phyloP scores from a whole-genome alignment of 2,329 filamentous ascomycete species.

The Trichophaea hybrida region DNA sequence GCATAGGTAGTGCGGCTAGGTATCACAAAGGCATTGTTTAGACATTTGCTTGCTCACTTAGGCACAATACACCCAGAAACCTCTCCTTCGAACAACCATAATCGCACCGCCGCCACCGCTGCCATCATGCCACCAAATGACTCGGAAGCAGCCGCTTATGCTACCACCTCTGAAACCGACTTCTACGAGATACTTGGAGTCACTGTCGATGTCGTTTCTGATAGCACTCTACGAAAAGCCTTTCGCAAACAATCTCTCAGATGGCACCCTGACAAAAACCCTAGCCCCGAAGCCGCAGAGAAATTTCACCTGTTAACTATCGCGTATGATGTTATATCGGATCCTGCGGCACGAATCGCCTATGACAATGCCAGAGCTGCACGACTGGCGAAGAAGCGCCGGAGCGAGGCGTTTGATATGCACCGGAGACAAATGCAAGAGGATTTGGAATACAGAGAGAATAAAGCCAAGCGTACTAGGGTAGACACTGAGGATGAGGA shows the following conservation, averaged over 20 bases:
- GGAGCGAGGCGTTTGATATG: constrained; percentile 34
- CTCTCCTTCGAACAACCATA: too few relatives aligned
- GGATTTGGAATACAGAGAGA: constrained; percentile 38
- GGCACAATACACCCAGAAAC: too few relatives aligned
- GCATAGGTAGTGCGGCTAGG: neutral
- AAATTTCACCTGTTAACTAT: constrained; percentile 39
- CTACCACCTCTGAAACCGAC: constrained; percentile 29
- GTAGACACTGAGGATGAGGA: constrained; percentile 31
- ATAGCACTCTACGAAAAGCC: constrained; percentile 35
- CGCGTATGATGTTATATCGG: constrained; percentile 38
- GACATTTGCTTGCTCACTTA: neutral
- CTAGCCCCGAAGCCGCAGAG: constrained; percentile 34
- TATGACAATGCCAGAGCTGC: constrained; percentile 38
- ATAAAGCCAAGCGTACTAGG: constrained; percentile 30
- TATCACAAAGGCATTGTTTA: neutral
- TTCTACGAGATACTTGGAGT: constrained; percentile 40
- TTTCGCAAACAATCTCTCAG: constrained; percentile 40
- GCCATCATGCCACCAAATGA: constrained; percentile 22
- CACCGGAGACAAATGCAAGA: constrained; percentile 37
- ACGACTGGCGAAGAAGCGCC: constrained; percentile 33
- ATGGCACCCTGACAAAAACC: constrained; percentile 43
- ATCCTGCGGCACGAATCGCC: constrained; percentile 33
- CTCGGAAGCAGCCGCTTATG: constrained; percentile 25
- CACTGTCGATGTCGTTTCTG: constrained; percentile 31
- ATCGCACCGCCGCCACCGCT: neutral